Percentiles rank a stretch among this genome's conserved stretches.
Evolutionary conservation across 2,329 filamentous ascomycete species (phyloP).

Genomic region (Berkeleyomyces basicola): DNA sequence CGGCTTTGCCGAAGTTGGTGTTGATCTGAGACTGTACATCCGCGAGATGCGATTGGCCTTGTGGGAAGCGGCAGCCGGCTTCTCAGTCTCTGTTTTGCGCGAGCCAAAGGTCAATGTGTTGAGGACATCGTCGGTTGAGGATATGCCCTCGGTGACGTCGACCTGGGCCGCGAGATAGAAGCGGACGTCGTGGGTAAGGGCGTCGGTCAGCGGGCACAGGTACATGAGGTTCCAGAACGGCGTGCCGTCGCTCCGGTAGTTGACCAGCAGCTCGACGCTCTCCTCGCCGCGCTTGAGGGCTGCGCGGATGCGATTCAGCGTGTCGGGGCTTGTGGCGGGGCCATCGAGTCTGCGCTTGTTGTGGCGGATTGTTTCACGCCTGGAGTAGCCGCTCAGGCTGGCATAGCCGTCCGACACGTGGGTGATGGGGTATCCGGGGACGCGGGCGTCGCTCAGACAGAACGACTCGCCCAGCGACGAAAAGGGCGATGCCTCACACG

Average conservation of each 20-base stretch:
- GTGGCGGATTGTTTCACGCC: slow-evolving; percentile 30
- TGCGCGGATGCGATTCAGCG: slow-evolving; percentile 26
- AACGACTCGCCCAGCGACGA: slow-evolving; percentile 42
- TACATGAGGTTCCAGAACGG: slow-evolving; percentile 43
- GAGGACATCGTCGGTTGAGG: slow-evolving; percentile 33
- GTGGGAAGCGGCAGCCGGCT: neutral
- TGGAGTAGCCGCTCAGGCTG: slow-evolving; percentile 31
- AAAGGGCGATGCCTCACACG: slow-evolving; percentile 24
- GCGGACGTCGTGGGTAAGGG: slow-evolving; percentile 26
- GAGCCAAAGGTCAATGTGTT: slow-evolving; percentile 27
- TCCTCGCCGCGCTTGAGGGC: slow-evolving; percentile 28
- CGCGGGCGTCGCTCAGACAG: slow-evolving; percentile 35
- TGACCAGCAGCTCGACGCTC: slow-evolving; percentile 33
- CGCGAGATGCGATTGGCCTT: neutral
- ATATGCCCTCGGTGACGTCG: slow-evolving; percentile 38
- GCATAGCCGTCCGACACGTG: slow-evolving; percentile 35
- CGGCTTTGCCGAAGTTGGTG: neutral
- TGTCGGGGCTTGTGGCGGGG: slow-evolving; percentile 26
- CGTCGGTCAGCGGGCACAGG: slow-evolving; percentile 33
- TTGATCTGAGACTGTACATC: neutral
- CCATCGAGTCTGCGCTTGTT: slow-evolving; percentile 36
- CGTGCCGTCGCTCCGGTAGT: slow-evolving; percentile 32
- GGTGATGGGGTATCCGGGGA: slow-evolving; percentile 32
- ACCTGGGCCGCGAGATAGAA: slow-evolving; percentile 42
- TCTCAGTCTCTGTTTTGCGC: neutral